These are phyloP conservation scores for Amauroascus niger DNA, from an alignment of 2,329 filamentous ascomycete genomes.

Conservation along the genomic window DNA sequence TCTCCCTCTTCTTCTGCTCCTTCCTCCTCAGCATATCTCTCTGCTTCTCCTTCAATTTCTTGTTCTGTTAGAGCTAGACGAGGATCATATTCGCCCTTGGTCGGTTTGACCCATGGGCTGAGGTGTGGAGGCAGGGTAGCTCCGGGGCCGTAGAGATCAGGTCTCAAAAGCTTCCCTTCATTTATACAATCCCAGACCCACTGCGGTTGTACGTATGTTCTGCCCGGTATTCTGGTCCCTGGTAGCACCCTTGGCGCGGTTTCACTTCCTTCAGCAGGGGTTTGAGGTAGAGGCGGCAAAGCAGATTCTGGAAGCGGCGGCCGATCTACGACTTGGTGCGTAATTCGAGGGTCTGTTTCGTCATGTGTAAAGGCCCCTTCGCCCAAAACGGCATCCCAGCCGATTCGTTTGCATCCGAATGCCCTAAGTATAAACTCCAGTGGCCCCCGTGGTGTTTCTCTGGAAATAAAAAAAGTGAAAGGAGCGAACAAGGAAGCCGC, in stretches of 20 bases:
- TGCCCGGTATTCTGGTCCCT: constrained; percentile 74
- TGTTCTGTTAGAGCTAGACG: constrained; percentile 77
- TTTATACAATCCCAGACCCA: constrained; percentile 99
- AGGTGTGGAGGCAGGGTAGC: constrained; percentile 85
- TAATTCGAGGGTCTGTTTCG: constrained; percentile 79
- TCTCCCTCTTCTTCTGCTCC: constrained; percentile 40
- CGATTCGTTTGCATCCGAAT: constrained; percentile 91
- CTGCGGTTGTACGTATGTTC: constrained; percentile 89
- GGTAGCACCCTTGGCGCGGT: constrained; percentile 41
- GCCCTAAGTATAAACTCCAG: constrained; percentile 87
- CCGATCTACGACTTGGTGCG: constrained; percentile 91
- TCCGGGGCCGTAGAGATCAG: constrained; percentile 82
- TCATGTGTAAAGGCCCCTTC: constrained; percentile 87
- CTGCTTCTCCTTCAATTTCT: constrained; percentile 74
- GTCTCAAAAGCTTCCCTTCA: constrained; percentile 74
- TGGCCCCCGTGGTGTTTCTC: constrained; percentile 81
- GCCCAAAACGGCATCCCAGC: constrained; percentile 85
- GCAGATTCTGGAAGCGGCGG: constrained; percentile 58
- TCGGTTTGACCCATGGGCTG: constrained; percentile 86
- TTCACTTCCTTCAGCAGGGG: constrained; percentile 41
- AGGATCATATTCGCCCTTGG: constrained; percentile 83
- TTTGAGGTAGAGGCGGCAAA: constrained; percentile 35
- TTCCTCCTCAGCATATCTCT: constrained; percentile 55
- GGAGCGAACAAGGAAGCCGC: constrained; percentile 71
- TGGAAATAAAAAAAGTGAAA: constrained; percentile 84